Conservation (phyloP, 441 rosid species). For the Erodium moschatum region DNA sequence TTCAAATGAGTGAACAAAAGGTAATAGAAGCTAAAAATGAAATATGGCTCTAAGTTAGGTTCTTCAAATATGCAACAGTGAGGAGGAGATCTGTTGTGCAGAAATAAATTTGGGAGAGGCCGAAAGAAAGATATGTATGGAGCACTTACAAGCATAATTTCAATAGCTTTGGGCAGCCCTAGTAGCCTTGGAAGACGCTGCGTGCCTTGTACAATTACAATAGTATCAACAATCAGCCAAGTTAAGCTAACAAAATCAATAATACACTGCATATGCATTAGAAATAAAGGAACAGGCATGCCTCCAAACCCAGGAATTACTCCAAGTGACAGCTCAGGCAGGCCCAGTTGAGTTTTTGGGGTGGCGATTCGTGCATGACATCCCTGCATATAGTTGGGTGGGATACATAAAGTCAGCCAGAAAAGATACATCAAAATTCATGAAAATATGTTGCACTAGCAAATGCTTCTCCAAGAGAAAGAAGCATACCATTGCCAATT, state of each 20-base stretch:
- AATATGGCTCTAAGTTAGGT: not conserved
- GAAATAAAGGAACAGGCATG: constrained; percentile 20
- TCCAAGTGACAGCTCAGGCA: constrained; percentile 89
- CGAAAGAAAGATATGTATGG: not conserved
- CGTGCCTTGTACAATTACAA: constrained; percentile 49
- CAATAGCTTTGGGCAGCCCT: constrained; percentile 77
- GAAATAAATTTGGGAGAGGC: not conserved
- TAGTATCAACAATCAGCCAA: constrained; percentile 13
- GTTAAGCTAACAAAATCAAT: not conserved
- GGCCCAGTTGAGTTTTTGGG: constrained; percentile 72
- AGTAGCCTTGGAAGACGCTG: constrained; percentile 94
- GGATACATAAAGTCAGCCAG: not conserved
- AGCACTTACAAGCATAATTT: constrained; percentile 68
- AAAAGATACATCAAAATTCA: not conserved
- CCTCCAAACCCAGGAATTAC: constrained; percentile 95
- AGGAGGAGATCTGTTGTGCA: not conserved
- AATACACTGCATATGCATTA: not conserved
- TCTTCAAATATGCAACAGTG: not conserved
- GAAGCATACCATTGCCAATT: constrained; percentile 66
- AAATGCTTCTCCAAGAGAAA: constrained; percentile 5
- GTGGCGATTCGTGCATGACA: constrained; percentile 84
- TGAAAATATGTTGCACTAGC: not conserved
- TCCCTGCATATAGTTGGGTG: constrained; percentile 34
- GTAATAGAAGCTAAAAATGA: constrained; percentile 6
- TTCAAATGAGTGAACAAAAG: not conserved